These are phyloP conservation scores for Rhodomyrtus psidioides DNA, from an alignment of 441 rosid species.

Conservation along the genomic window DNA sequence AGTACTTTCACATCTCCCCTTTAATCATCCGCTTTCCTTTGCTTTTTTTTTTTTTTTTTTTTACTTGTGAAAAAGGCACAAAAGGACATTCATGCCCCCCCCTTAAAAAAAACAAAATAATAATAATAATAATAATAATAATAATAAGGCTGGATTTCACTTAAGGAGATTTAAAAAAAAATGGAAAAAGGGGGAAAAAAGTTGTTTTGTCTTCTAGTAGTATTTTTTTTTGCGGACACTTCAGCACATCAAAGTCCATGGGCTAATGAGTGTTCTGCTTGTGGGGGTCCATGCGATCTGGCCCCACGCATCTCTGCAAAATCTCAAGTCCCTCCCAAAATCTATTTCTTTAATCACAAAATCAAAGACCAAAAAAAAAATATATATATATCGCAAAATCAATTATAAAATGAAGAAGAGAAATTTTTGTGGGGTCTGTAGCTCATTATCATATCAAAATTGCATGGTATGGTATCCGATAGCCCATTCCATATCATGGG, in stretches of 20 bases:
- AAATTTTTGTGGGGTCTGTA: not conserved
- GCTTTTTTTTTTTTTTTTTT: constrained; percentile 6
- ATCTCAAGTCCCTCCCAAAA: not conserved
- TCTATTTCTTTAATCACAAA: not conserved
- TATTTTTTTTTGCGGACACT: not conserved
- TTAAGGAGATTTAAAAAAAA: not conserved
- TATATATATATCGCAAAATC: rapidly evolving
- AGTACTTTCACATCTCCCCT: constrained; percentile 11
- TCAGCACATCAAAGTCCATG: not conserved
- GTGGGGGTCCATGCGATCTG: not conserved
- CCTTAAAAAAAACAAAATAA: too few species aligned
- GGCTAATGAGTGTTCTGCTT: not conserved
- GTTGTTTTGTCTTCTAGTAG: not conserved
- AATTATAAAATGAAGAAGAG: too few species aligned
- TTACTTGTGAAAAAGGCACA: constrained; percentile 7
- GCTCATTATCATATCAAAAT: not conserved
- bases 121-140: not conserved
- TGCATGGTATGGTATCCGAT: not conserved
- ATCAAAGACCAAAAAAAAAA: not conserved
- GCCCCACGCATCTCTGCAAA: not conserved
- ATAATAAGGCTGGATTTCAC: not conserved
- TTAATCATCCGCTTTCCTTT: constrained; percentile 28
- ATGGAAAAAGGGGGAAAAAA: not conserved
- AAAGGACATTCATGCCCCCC: constrained; percentile 29
- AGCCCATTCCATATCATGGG: too few species aligned